Evolutionary conservation across 805 yeast species (phyloP), one percentile per base, ranked within the genome.

Genomic region (Gaillardinia entomophila): DNA sequence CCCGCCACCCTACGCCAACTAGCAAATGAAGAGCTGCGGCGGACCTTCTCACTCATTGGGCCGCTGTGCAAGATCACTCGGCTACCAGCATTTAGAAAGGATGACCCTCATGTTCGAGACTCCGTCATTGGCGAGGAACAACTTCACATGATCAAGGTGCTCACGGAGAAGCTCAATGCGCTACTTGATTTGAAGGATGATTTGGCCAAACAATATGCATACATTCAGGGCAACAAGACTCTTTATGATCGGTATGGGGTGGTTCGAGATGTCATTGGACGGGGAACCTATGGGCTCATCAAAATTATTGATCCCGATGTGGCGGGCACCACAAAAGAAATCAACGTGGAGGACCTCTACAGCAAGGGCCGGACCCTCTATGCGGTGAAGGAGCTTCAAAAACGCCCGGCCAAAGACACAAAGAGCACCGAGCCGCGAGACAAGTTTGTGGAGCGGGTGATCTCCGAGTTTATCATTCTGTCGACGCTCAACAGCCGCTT

Each of bases 401-500:
- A 45, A 24, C 44, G 54, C 12, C 41, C 46, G 4, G 41, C 33
- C 3, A 28, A 26, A 12, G 30, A 42, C 11, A 27, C 41, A 6
- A 46, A 41, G 24, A 25, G 35, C 17, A 42, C 45, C 18, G 66
- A 60, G 30, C 30, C 52, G 12, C 40, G 37, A 26, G 66, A 63
- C 28, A 69, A 66, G 47, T 82, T 77, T 53, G 70, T 76, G 30
- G 79, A 80, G 32, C 73, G 97, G 14, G 77, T 87, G 34, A 81
- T 94, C 11, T 82, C 95, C 6, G 97, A 92, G 53, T 89, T 90
- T 65, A 85, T 92, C 53, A 84, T 89, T 30, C 79, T 95, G 1
- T 79, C 79, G 25, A 81, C 85, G 19, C 67, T 82, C 52, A 82
- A 77, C 42, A 92, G 71, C 64, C 77, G 72, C 51, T 87, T 86